phyloP scores from a whole-genome alignment of 2,329 filamentous ascomycete genomes.

The Ascochyta viciae-villosae region DNA sequence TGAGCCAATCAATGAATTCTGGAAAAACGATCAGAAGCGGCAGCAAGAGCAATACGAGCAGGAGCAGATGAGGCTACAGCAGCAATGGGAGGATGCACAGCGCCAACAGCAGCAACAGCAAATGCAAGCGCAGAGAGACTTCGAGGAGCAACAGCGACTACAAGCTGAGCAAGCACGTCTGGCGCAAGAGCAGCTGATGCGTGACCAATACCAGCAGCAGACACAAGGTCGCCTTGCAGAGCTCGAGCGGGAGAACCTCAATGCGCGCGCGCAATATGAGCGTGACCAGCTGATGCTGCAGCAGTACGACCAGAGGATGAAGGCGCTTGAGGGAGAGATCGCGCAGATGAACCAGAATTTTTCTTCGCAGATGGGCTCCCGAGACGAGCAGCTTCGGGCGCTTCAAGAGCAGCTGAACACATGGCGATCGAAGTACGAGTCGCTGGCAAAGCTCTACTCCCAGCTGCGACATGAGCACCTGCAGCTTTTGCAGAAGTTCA shows the following conservation, averaged over 20 bases:
- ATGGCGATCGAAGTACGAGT: conserved; percentile 96
- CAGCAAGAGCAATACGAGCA: conserved; percentile 96
- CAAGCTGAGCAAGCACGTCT: conserved; percentile 88
- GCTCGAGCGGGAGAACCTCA: conserved; percentile 92
- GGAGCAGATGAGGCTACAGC: conserved; percentile 86
- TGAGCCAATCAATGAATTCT: conserved; percentile 96
- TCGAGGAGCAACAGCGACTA: conserved; percentile 90
- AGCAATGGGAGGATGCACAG: conserved; percentile 83
- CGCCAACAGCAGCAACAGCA: conserved; percentile 82
- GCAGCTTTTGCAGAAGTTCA: conserved; percentile 94
- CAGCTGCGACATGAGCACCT: conserved; percentile 95
- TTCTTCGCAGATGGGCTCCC: conserved; percentile 83
- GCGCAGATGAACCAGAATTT: conserved; percentile 81
- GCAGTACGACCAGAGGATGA: conserved; percentile 93
- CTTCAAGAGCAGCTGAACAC: conserved; percentile 97
- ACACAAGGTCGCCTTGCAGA: conserved; percentile 96
- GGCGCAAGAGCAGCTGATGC: conserved; percentile 87
- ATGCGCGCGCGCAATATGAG: conserved; percentile 93
- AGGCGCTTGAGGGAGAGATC: conserved; percentile 88
- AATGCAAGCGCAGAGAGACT: conserved; percentile 88
- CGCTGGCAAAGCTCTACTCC: conserved; percentile 94
- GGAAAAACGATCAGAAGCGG: conserved; percentile 89
- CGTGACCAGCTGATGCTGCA: conserved; percentile 97
- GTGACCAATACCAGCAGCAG: conserved; percentile 90
- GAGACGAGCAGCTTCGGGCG: conserved; percentile 91